A percentile compares a stretch with the other conserved stretches of the same genome.
These are phyloP conservation scores for Citrus medica DNA, from an alignment of 345 rosid species.

Conservation along the genomic window DNA sequence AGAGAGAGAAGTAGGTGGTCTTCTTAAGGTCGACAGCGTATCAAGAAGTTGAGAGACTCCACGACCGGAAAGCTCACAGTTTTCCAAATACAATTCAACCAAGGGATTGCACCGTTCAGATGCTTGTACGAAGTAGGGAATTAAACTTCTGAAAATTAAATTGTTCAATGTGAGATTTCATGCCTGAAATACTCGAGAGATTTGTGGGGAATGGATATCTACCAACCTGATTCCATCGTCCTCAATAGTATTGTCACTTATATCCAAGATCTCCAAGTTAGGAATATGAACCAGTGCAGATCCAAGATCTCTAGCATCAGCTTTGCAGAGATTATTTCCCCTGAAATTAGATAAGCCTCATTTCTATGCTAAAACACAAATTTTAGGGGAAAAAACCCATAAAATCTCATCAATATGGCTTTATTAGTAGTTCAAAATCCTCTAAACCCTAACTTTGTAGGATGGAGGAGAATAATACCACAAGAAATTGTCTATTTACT, in stretches of 20 bases:
- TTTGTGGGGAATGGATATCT: constrained; percentile 10
- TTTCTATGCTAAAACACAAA: constrained; percentile 5
- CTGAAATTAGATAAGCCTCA: constrained; percentile 34
- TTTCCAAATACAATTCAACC: constrained; percentile 60
- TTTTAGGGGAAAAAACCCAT: neutral
- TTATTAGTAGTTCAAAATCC: constrained; percentile 6
- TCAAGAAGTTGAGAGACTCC: constrained; percentile 63
- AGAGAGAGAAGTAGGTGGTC: constrained; percentile 53
- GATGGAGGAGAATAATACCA: neutral
- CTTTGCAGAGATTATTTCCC: constrained; percentile 67
- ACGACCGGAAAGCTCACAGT: constrained; percentile 64
- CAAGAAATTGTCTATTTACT: neutral
- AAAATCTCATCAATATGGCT: neutral
- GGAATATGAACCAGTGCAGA: constrained; percentile 59
- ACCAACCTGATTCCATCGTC: constrained; percentile 77
- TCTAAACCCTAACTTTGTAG: neutral
- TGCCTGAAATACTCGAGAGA: constrained; percentile 1
- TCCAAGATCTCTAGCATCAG: constrained; percentile 58
- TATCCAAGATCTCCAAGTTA: constrained; percentile 63
- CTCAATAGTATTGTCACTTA: constrained; percentile 79
- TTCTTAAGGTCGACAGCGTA: constrained; percentile 43
- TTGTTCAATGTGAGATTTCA: constrained; percentile 22
- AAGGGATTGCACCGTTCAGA: constrained; percentile 40
- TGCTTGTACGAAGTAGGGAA: constrained; percentile 57
- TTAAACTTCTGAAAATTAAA: constrained; percentile 57